A percentile compares a stretch with the other conserved stretches of the same genome.
Conservation (phyloP, 1,284 basidiomycete species). For the Rhodotorula sp. region DNA sequence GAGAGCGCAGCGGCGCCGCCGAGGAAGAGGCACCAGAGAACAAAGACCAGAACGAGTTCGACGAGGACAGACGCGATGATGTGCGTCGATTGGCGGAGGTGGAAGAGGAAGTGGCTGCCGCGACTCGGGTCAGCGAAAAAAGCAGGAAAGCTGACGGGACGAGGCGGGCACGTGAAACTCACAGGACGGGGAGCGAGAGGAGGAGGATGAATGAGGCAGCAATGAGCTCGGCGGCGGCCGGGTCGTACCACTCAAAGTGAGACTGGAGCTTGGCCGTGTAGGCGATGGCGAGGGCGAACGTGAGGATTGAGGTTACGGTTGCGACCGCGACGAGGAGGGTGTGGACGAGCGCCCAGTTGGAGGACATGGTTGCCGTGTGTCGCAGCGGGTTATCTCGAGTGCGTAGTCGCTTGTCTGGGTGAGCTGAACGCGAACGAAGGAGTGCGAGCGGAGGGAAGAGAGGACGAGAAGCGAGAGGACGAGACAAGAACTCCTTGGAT, state of each 20-base stretch:
- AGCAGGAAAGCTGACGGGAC: constrained; percentile 1
- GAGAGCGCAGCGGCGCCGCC: constrained; percentile 20
- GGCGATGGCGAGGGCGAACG: constrained; percentile 24
- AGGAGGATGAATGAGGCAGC: constrained; percentile 3
- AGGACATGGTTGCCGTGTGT: neutral
- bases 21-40: constrained; percentile 25
- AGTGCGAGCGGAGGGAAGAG: neutral
- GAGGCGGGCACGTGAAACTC: neutral
- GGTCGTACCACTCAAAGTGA: constrained; percentile 12
- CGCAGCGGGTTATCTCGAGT: neutral
- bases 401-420: neutral
- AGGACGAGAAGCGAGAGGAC: neutral
- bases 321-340: constrained; percentile 8
- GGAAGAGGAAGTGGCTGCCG: neutral
- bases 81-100: neutral
- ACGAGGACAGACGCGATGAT: constrained; percentile 3
- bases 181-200: constrained; percentile 1
- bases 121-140: constrained; percentile 1
- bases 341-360: neutral
- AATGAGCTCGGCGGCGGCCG: constrained; percentile 1
- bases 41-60: constrained; percentile 9
- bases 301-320: constrained; percentile 3
- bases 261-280: constrained; percentile 16
- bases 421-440: neutral
- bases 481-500: neutral